These are phyloP conservation scores for Penicillium ochrochloron DNA, from an alignment of 495 filamentous ascomycete genomes.

Conservation along the genomic window DNA sequence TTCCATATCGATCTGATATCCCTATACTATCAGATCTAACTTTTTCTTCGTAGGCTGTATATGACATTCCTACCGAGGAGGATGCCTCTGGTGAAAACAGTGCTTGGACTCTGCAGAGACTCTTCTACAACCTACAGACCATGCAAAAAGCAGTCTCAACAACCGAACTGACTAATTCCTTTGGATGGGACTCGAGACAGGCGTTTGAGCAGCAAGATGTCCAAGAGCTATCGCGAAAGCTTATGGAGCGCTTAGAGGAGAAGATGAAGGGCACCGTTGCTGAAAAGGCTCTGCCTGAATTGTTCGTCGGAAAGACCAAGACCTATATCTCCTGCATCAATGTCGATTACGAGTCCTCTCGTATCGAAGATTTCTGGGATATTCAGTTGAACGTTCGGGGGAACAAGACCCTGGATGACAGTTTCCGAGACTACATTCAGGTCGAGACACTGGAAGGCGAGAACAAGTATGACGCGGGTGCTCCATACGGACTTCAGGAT, in stretches of 20 bases:
- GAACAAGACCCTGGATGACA: conserved; percentile 89
- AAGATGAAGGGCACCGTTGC: conserved; percentile 97
- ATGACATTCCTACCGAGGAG: conserved; percentile 89
- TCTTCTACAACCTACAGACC: conserved; percentile 94
- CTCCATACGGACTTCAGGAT: conserved; percentile 90
- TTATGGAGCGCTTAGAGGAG: conserved; percentile 95
- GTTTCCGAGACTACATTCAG: conserved; percentile 93
- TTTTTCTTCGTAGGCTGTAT: conserved; percentile 72
- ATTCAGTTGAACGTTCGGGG: conserved; percentile 95
- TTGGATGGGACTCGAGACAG: conserved; percentile 97
- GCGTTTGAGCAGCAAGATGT: conserved; percentile 99
- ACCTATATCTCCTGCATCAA: conserved; percentile 99
- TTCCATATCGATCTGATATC: conserved; percentile 18
- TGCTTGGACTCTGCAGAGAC: conserved; percentile 88
- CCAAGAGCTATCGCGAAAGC: conserved; percentile 91
- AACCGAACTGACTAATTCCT: conserved; percentile 89
- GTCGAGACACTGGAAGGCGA: conserved; percentile 97
- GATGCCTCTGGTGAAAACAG: conserved; percentile 83
- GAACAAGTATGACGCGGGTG: conserved; percentile 93
- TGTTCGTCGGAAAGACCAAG: conserved; percentile 96
- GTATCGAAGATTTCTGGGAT: conserved; percentile 98
- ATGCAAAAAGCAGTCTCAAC: conserved; percentile 81
- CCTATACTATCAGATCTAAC: conserved; percentile 12
- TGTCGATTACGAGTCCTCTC: conserved; percentile 93
- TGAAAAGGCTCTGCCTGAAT: conserved; percentile 85